Percentiles rank a stretch among this genome's conserved stretches.
These are phyloP conservation scores for Beauveria medogensis DNA, from an alignment of 2,329 filamentous ascomycete genomes.

Conservation along the genomic window DNA sequence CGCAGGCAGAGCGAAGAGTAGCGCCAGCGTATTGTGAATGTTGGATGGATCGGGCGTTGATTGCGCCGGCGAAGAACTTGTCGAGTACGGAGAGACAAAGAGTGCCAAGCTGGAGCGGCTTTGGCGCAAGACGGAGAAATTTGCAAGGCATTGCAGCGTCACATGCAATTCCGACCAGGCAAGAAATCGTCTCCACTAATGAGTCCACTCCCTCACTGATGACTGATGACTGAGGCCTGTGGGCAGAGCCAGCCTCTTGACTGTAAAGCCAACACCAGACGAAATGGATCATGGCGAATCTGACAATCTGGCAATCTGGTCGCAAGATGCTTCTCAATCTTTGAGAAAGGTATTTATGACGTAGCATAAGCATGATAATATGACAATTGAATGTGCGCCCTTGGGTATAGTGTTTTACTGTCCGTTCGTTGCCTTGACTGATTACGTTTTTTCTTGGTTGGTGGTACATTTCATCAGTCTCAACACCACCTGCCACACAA, in stretches of 20 bases:
- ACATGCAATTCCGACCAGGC: not conserved
- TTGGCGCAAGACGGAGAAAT: not conserved
- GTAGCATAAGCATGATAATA: not conserved
- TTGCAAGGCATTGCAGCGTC: not conserved
- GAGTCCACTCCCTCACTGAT: not conserved
- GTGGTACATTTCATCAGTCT: not conserved
- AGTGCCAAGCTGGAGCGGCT: not conserved
- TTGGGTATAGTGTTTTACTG: not conserved
- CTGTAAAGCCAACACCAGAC: not conserved
- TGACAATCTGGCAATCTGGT: not conserved
- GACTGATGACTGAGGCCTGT: not conserved
- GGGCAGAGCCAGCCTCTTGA: not conserved
- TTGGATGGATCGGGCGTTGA: too few species aligned
- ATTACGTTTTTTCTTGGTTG: too few species aligned
- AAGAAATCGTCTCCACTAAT: too few species aligned
- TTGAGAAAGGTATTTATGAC: too few species aligned
- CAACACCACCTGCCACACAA: not conserved
- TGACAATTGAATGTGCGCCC: not conserved
- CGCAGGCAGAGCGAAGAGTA: not conserved
- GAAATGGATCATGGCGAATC: not conserved
- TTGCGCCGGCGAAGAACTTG: not conserved
- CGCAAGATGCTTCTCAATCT: not conserved
- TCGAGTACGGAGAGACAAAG: not conserved
- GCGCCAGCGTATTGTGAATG: not conserved
- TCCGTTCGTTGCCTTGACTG: not conserved